A percentile compares a stretch with the other conserved stretches of the same genome.
Conservation (phyloP, 805 yeast genomes). For the Nakazawaea ernobii region DNA sequence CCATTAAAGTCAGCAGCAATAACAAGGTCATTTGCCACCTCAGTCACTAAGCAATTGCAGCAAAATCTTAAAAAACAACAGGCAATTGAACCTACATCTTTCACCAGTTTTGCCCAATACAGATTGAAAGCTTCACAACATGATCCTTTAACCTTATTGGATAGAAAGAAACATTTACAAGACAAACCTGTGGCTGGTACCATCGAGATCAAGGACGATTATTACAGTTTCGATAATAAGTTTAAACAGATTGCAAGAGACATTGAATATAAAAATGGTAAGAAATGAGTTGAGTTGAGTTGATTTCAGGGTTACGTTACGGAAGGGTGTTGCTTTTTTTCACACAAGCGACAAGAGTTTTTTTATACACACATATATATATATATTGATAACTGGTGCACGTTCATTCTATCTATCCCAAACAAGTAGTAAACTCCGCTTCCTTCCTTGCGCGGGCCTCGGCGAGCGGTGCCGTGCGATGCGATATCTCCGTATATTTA, state of each 20-base stretch:
- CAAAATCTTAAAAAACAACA: background rate
- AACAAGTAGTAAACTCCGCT: too few relatives aligned
- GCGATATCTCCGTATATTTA: background rate
- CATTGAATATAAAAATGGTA: slow-evolving; percentile 9
- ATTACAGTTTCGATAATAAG: slow-evolving; percentile 6
- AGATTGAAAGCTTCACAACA: slow-evolving; percentile 7
- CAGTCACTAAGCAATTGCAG: background rate
- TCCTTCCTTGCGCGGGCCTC: too few relatives aligned
- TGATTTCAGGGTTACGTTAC: too few relatives aligned
- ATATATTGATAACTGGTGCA: too few relatives aligned
- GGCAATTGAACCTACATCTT: slow-evolving; percentile 3
- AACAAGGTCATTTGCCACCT: background rate
- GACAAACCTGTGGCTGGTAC: background rate
- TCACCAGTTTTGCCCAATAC: slow-evolving; percentile 11
- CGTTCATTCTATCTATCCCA: too few relatives aligned
- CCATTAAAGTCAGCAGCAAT: background rate
- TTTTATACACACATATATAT: too few relatives aligned
- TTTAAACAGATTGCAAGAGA: slow-evolving; percentile 10
- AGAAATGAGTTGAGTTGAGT: too few relatives aligned
- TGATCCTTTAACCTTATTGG: slow-evolving; percentile 6
- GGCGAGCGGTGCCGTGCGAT: too few relatives aligned
- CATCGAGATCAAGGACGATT: slow-evolving; percentile 6
- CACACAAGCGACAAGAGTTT: too few relatives aligned
- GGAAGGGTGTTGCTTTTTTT: too few relatives aligned
- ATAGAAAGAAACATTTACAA: background rate